Base-by-base conservation (phyloP, 2,329 filamentous ascomycete species). In the Zasmidium cellare region DNA sequence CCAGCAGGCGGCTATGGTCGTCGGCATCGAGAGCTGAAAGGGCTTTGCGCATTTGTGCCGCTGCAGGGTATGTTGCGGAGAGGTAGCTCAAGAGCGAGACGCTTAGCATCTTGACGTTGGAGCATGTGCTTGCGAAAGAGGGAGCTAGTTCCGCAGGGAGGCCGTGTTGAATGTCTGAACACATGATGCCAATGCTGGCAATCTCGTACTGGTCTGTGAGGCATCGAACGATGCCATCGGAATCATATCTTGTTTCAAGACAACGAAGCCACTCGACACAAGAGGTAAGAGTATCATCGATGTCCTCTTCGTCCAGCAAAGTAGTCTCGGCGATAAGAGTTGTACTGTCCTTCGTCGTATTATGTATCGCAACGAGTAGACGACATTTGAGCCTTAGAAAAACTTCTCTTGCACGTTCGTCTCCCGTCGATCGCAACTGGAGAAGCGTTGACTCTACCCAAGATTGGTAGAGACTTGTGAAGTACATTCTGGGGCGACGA, bases 61-160 rank as follows among this genome's bases (percentile, higher is more conserved):
- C 51, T 14, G 25, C 44, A 1, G 51, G 23, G 11, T 19, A 24
- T 19, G 23, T 22, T 47, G 44, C 51, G 20, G 41, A 46, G 12
- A 47, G 44, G 12, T 54, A 54, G 41, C 51, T 54, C n/a, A 54
- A 44, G 19, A 54, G 24, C 9, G 51, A 54, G 9, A 54, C 9
- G 44, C 35, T 44, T 5, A 54, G 51, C 20, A 54, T 22, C 11
- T 54, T 38, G 3, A 54, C 25, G 14, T 14, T 31, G 7, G 28
- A 31, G 28, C 28, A 31, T 31, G 14, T 7, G 14, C 14, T 31
- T 31, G 28, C 7, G 28, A 31, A 31, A 7, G 28, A 31, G 7
- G 28, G 14, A 7, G 28, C 7, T 14, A 7, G 14, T 31, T 7
- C 14, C 28, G 28, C 7, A 31, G 28, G 28, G 28, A 31, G 7